phyloP scores from a whole-genome alignment of 2,329 filamentous ascomycete species.

The Penicillium sp. region DNA sequence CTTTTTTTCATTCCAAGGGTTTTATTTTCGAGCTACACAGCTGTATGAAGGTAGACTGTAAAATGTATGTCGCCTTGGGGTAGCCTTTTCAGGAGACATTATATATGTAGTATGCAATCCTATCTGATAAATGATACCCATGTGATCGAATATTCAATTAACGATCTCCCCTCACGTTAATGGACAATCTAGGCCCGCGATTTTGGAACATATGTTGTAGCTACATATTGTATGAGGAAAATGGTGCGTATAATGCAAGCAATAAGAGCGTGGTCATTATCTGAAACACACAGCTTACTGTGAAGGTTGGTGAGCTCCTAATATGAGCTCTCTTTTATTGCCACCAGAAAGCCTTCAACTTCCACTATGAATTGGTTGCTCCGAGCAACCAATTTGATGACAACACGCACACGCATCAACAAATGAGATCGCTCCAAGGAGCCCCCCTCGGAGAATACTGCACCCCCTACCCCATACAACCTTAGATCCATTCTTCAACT shows the following conservation, averaged over 20 bases:
- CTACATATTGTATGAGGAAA: not conserved
- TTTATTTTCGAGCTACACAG: no score
- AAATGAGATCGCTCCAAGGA: slow-evolving; percentile 27
- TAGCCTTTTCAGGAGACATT: no score
- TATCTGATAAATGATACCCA: not conserved
- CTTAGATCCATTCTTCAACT: slow-evolving; percentile 29
- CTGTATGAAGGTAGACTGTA: not conserved
- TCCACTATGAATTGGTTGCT: slow-evolving; percentile 30
- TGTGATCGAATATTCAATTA: not conserved
- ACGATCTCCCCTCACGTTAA: not conserved
- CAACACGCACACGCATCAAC: slow-evolving; percentile 29
- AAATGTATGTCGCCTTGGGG: not conserved
- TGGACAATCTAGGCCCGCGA: not conserved
- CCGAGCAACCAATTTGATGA: slow-evolving; percentile 31
- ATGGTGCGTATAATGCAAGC: slow-evolving; percentile 2
- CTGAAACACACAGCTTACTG: not conserved
- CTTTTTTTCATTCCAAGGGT: no score
- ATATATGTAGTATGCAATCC: not conserved
- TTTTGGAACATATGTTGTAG: not conserved
- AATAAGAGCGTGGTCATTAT: not conserved
- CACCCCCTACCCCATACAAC: slow-evolving; percentile 26
- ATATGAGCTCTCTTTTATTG: not conserved
- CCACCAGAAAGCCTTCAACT: slow-evolving; percentile 15
- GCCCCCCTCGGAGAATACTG: slow-evolving; percentile 29
- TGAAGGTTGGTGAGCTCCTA: fast-evolving